These are phyloP conservation scores for Pythium folliculosum DNA, from an alignment of 352 stramenopile species.

Conservation along the genomic window DNA sequence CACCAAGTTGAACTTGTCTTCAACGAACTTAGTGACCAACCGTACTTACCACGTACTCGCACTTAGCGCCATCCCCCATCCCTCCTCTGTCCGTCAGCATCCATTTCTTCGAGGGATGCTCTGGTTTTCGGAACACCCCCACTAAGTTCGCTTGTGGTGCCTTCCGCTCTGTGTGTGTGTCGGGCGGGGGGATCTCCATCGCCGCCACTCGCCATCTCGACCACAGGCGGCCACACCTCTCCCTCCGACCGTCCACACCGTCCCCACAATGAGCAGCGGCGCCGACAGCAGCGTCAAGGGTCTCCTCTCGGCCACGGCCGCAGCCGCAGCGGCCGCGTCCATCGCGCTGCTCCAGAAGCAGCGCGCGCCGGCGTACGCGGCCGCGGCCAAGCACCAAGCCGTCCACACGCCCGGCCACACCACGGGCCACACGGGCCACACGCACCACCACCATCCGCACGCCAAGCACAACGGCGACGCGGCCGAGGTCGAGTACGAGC, in stretches of 20 bases:
- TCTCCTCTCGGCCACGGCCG: conserved; percentile 49
- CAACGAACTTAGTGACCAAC: not conserved
- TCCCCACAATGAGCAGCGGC: conserved; percentile 1
- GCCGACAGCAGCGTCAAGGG: conserved; percentile 31
- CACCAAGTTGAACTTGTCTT: not conserved
- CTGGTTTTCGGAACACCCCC: not conserved
- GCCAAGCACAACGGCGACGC: conserved; percentile 4
- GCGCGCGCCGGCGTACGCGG: conserved; percentile 43
- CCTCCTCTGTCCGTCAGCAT: not conserved
- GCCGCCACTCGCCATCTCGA: not conserved
- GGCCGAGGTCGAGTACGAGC: conserved; percentile 62
- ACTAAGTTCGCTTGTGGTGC: not conserved
- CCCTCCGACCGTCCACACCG: not conserved
- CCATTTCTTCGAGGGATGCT: not conserved
- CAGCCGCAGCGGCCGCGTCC: conserved; percentile 49
- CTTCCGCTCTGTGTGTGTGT: not conserved
- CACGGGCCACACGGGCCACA: not conserved
- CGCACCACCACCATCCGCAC: conserved; percentile 6
- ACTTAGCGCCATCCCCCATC: not conserved
- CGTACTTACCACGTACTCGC: not conserved
- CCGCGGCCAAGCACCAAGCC: conserved; percentile 20
- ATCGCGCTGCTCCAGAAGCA: conserved; percentile 61
- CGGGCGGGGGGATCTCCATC: not conserved
- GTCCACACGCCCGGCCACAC: too few species aligned
- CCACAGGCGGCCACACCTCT: not conserved